Evolutionary conservation across 768 basidiomycete species (phyloP).

Genomic region (Kwoniella sp.): DNA sequence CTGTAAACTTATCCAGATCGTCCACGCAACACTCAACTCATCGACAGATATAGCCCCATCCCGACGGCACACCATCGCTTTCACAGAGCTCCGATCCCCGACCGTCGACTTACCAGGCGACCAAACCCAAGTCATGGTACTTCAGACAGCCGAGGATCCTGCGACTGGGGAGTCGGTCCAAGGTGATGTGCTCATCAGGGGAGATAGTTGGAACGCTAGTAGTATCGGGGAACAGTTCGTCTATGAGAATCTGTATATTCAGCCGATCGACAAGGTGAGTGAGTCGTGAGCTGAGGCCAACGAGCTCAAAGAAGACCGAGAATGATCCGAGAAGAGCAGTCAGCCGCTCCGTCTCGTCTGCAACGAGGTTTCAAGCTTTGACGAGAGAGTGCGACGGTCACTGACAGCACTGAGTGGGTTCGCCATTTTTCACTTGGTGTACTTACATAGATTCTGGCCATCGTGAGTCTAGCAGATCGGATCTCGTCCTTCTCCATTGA

Average conservation of each 20-base stretch:
- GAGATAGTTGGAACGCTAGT: constrained; percentile 39
- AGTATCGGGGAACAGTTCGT: constrained; percentile 14
- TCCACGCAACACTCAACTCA: constrained; percentile 30
- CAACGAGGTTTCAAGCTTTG: too few relatives aligned
- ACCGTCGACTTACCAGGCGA: constrained; percentile 27
- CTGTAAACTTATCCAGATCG: constrained; percentile 21
- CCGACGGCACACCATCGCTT: constrained; percentile 39
- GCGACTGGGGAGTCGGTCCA: constrained; percentile 11
- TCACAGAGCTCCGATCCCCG: constrained; percentile 25
- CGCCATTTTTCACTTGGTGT: too few relatives aligned
- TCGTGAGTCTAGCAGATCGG: constrained; percentile 1
- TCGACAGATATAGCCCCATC: constrained; percentile 34
- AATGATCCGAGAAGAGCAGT: too few relatives aligned
- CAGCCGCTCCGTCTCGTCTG: too few relatives aligned
- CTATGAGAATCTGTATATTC: constrained; percentile 35
- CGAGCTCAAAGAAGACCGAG: too few relatives aligned
- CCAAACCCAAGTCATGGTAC: constrained; percentile 40
- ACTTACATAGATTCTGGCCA: constrained; percentile 9
- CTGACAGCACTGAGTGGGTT: too few relatives aligned
- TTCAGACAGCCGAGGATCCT: constrained; percentile 28
- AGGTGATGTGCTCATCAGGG: constrained; percentile 30
- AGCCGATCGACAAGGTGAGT: constrained; percentile 40
- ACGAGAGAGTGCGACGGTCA: too few relatives aligned
- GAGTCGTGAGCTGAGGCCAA: too few relatives aligned
- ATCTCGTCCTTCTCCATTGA: too few relatives aligned